A percentile compares a stretch with the other conserved stretches of the same genome.
phyloP scores from a whole-genome alignment of 78 protist genomes.

The Cavenderia fasciculata region DNA sequence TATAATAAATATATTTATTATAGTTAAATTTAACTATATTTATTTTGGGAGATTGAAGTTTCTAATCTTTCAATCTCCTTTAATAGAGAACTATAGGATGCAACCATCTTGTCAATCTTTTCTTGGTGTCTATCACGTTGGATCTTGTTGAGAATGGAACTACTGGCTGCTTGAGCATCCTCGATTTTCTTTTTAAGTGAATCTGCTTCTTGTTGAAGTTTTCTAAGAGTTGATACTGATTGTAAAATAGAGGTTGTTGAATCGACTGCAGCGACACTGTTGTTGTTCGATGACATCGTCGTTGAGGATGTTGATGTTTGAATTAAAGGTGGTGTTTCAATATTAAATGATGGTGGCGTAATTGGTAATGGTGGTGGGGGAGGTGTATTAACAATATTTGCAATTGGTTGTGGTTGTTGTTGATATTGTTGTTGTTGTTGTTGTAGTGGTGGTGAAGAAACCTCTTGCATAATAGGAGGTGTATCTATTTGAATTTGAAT shows the following conservation, averaged over 20 bases:
- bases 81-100: neutral
- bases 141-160: conserved; percentile 17
- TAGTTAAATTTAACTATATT: too few relatives aligned
- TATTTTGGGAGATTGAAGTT: too few relatives aligned
- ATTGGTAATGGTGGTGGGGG: neutral
- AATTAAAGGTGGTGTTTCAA: neutral
- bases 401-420: neutral
- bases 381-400: neutral
- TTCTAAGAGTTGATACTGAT: conserved; percentile 17
- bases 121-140: conserved; percentile 22
- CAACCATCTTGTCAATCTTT: neutral
- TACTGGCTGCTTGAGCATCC: neutral
- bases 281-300: neutral
- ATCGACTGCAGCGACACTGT: too few relatives aligned
- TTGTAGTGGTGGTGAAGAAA: neutral
- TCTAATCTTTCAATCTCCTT: conserved; percentile 49
- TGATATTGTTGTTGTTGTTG: conserved; percentile 6
- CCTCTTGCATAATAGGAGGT: too few relatives aligned
- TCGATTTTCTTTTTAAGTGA: conserved; percentile 1
- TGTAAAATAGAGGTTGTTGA: too few relatives aligned
- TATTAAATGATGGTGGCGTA: neutral
- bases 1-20: too few relatives aligned
- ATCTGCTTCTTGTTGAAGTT: conserved; percentile 57
- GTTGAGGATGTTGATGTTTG: neutral
- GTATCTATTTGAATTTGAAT: neutral